Base-by-base conservation (phyloP, 2,329 filamentous ascomycete genomes). In the Verticillium albo-atrum region DNA sequence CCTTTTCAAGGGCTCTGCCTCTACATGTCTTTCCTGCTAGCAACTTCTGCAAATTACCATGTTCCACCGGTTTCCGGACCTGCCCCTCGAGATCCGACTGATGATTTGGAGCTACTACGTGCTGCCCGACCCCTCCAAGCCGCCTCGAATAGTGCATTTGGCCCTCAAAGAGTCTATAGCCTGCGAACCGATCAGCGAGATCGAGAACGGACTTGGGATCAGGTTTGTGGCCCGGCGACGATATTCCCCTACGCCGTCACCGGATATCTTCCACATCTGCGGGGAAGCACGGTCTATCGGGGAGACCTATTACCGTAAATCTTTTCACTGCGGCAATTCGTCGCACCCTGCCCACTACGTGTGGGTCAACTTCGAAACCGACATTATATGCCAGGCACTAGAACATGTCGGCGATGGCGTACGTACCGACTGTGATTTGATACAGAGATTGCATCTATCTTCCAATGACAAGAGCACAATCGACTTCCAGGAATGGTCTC, bases 31-130 rank as follows among this genome's bases (percentile, higher is more conserved):
- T n/a, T n/a, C n/a, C n/a, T n/a, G n/a, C n/a, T n/a, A n/a, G n/a
- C n/a, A 32, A 32, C 3, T 2, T 32, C 30, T 12, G 4, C 30
- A 32, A 3, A 51, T 51, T 17, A 20, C 47, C n/a, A 51, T 14
- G 12, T 82, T 82, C 66, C 60, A 65, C 20, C 67, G 60, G 53
- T 78, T 78, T 66, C 56, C 68, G 3, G 51, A 63, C n/a, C 72
- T 81, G 7, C 80, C 80, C 2, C 58, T 74, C 27, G 80, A 82
- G 68, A 73, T 82, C 57, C 79, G 80, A 54, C 70, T 81, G 58
- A 74, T 75, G 67, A 72, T 82, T 62, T 82, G 79, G 80, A 71
- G 74, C 58, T 70, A 67, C 55, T 51, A 25, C 25, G 47, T 25
- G 20, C 47, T 25, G 15, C 47, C 47, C 14, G 47, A 51, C 25